Conservation (phyloP, 768 basidiomycete species). For the Psilocybe cyanescens region DNA sequence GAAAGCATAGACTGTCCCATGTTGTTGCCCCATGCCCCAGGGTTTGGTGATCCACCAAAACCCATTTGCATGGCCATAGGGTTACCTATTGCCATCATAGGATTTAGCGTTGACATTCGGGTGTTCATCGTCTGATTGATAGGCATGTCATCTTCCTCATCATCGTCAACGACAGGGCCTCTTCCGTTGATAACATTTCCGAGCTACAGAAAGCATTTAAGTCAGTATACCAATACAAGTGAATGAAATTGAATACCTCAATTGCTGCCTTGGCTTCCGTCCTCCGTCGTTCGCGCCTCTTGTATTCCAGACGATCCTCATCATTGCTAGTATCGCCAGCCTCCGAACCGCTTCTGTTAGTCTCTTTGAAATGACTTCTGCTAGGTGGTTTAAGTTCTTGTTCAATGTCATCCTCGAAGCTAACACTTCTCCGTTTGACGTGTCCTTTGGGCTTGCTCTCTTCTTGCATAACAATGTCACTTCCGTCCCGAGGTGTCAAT, state of each 20-base stretch:
- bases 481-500: constrained; percentile 79
- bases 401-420: constrained; percentile 58
- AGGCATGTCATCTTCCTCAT: constrained; percentile 49
- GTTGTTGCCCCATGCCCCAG: constrained; percentile 20
- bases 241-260: constrained; percentile 59
- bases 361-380: constrained; percentile 24
- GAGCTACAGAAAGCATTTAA: constrained; percentile 50
- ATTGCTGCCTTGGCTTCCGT: constrained; percentile 87
- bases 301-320: constrained; percentile 48
- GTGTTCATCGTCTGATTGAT: constrained; percentile 45
- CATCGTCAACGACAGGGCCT: constrained; percentile 60
- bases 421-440: constrained; percentile 65
- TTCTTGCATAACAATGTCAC: constrained; percentile 48
- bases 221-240: constrained; percentile 9
- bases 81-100: constrained; percentile 46
- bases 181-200: constrained; percentile 88
- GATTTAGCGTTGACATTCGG: constrained; percentile 46
- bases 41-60: constrained; percentile 22
- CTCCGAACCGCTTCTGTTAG: constrained; percentile 32
- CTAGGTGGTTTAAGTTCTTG: constrained; percentile 21
- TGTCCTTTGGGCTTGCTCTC: constrained; percentile 19
- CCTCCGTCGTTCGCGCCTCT: constrained; percentile 73
- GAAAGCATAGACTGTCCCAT: constrained; percentile 39
- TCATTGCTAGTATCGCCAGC: constrained; percentile 40
- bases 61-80: constrained; percentile 40